These are phyloP conservation scores for Aspergillus tanneri DNA, from an alignment of 2,329 filamentous ascomycete species.

Conservation along the genomic window DNA sequence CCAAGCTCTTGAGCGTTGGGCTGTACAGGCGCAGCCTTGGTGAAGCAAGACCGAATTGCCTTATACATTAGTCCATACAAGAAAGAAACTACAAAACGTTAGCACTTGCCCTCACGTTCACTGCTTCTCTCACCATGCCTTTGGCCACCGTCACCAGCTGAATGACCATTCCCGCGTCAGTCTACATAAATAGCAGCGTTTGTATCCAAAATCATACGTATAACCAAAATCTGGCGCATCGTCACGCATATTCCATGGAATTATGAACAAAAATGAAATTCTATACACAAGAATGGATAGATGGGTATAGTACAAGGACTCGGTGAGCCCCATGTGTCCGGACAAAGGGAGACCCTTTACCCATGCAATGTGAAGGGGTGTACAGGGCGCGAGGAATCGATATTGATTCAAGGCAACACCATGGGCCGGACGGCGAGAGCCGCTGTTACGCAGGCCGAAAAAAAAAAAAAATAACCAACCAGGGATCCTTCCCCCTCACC, in stretches of 20 bases:
- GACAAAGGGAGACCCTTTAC: constrained; percentile 1
- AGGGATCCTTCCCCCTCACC: neutral
- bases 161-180: too few relatives aligned
- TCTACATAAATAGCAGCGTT: too few relatives aligned
- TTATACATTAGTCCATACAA: too few relatives aligned
- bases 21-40: too few relatives aligned
- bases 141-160: too few relatives aligned
- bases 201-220: neutral
- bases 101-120: too few relatives aligned
- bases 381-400: neutral
- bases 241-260: constrained; percentile 8
- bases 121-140: too few relatives aligned
- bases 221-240: neutral
- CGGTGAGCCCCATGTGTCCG: constrained; percentile 3
- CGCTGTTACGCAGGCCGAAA: neutral
- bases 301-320: constrained; percentile 8
- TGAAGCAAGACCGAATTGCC: too few relatives aligned
- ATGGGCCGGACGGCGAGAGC: neutral
- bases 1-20: too few relatives aligned
- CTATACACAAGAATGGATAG: constrained; percentile 9
- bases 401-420: neutral
- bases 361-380: neutral
- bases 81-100: too few relatives aligned
- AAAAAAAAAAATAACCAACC: neutral
- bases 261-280: constrained; percentile 8